Conservation (phyloP, 306 rosid genomes). For the Alnus rubra region DNA sequence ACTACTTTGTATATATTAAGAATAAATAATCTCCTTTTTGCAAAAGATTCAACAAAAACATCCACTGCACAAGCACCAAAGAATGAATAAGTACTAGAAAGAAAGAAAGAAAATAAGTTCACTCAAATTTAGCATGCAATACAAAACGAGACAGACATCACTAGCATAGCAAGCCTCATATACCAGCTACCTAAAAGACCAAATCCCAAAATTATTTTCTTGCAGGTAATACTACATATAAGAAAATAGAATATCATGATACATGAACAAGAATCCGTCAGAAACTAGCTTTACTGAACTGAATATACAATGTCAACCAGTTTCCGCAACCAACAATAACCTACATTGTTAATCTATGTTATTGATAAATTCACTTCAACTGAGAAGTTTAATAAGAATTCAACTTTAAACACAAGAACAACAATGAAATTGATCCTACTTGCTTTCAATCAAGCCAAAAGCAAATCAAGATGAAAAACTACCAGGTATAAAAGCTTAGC, state of each 20-base stretch:
- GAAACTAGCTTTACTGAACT: neutral
- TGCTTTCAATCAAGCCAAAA: neutral
- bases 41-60: neutral
- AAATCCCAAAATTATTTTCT: neutral
- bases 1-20: neutral
- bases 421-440: neutral
- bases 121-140: neutral
- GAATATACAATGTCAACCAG: neutral
- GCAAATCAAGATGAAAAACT: constrained; percentile 12
- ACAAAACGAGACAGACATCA: neutral
- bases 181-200: neutral
- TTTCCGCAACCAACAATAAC: neutral
- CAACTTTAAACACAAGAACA: neutral
- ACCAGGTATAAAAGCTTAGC: constrained; percentile 9
- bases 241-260: neutral
- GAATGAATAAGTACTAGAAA: neutral
- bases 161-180: neutral
- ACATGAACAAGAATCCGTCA: neutral
- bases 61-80: neutral
- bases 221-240: neutral
- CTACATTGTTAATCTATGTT: neutral
- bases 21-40: neutral
- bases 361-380: neutral
- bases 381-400: neutral
- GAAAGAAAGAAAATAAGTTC: neutral